Evolutionary conservation across 495 filamentous ascomycete species (phyloP), one percentile per base, ranked within the genome.

Genomic region (Annulohypoxylon bovei): DNA sequence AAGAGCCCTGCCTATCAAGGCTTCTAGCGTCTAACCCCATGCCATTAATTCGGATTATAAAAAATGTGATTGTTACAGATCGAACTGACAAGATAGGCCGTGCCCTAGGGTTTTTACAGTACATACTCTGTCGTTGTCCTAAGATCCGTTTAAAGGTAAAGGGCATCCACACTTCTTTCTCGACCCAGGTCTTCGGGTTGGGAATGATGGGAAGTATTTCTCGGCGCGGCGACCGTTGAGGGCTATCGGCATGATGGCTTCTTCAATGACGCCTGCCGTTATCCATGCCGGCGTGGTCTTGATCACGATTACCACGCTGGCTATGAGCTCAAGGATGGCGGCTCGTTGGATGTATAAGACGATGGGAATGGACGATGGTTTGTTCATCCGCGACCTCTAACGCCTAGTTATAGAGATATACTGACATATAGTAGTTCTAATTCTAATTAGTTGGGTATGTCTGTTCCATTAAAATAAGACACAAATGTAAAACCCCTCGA

Each of bases 331-430:
- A 20, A 69, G 69, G 33, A 39, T 67, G 6, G 37, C 37, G 30
- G 65, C 70, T 16, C 72, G 72, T 14, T 68, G 57, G 35, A 39
- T 57, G 49, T 28, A 57, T 44, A 63, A 64, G 62, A 68, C 62
- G 22, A 46, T 68, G 57, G 72, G 72, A 8, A 35, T 47, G 9
- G 72, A 75, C 22, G 72, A 75, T 64, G 65, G 72, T 75, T 55
- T 20, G 70, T 62, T 55, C 6, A 27, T 30, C 28, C 8, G 2
- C 23, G 2, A 9, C 30, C 18, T 28, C 28, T 18, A 27, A 68
- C 53, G 12, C 23, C 0, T n/a, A 18, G 1, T 20, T 22, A 33
- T 54, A n/a, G 8, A 27, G 20, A 33, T 23, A 22, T 16, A 47
- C 59, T 65, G 46, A 68, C 42, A 23, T 52, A 9, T 60, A 20